A percentile compares a stretch with the other conserved stretches of the same genome.
phyloP scores from a whole-genome alignment of 139 green algal genomes.

The Eudorina sp. region DNA sequence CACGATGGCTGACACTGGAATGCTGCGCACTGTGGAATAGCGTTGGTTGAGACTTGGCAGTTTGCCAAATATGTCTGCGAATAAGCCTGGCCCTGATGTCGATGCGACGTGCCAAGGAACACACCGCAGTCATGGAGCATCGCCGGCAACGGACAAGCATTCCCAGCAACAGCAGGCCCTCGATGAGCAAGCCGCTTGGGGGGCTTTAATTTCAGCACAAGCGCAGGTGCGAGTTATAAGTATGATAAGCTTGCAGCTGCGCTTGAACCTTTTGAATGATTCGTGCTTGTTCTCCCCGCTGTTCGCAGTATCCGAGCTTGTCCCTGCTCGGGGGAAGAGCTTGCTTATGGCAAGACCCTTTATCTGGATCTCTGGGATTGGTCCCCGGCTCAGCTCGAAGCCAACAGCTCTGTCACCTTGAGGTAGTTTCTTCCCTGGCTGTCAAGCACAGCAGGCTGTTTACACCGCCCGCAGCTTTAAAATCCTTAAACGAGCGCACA shows the following conservation, averaged over 20 bases:
- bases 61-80: no score
- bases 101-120: background rate
- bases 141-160: background rate
- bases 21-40: no score
- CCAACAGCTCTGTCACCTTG: constrained; percentile 24
- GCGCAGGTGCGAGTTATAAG: constrained; percentile 5
- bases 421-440: background rate
- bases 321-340: background rate
- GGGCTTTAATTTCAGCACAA: background rate
- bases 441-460: no score
- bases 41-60: no score
- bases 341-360: background rate
- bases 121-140: background rate
- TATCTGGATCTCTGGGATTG: background rate
- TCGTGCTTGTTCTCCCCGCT: background rate
- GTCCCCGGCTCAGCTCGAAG: background rate
- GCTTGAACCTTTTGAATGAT: no score
- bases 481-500: no score
- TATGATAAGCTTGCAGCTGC: no score
- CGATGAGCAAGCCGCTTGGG: background rate
- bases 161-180: background rate
- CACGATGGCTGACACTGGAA: no score
- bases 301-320: background rate
- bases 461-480: no score
- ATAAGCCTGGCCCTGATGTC: background rate